phyloP scores from a whole-genome alignment of 352 stramenopile species.

The Phytophthora pseudosyringae region DNA sequence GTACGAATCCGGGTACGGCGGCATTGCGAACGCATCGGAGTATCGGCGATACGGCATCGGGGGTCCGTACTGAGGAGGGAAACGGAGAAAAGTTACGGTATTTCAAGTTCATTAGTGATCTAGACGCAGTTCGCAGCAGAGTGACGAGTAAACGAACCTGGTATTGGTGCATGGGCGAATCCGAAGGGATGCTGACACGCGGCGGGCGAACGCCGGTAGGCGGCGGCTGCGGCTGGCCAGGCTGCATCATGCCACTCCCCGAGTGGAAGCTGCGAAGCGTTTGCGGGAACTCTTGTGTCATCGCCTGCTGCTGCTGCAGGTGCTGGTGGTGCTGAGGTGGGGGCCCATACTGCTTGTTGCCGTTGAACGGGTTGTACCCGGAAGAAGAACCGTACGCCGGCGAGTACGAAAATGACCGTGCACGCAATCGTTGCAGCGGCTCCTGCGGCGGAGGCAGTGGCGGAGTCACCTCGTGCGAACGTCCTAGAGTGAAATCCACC shows the following conservation, averaged over 20 bases:
- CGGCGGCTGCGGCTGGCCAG: slow-evolving; percentile 40
- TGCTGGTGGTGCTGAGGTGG: slow-evolving; percentile 54
- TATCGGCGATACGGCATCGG: slow-evolving; percentile 74
- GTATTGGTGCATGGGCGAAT: slow-evolving; percentile 75
- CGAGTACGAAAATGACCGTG: slow-evolving; percentile 82
- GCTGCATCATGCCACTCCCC: slow-evolving; percentile 49
- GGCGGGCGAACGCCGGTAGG: slow-evolving; percentile 54
- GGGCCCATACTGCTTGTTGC: slow-evolving; percentile 56
- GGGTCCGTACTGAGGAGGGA: slow-evolving; percentile 43
- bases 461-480: slow-evolving; percentile 57
- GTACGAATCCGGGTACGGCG: slow-evolving; percentile 69
- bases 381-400: slow-evolving; percentile 54
- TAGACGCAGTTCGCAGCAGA: neutral
- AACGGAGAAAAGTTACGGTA: neutral
- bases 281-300: slow-evolving; percentile 60
- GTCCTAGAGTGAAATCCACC: slow-evolving; percentile 76
- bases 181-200: slow-evolving; percentile 70
- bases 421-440: slow-evolving; percentile 69
- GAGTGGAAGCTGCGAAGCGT: slow-evolving; percentile 66
- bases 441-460: slow-evolving; percentile 73
- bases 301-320: slow-evolving; percentile 33
- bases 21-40: slow-evolving; percentile 72
- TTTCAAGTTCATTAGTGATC: slow-evolving; percentile 9
- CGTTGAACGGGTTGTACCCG: slow-evolving; percentile 57
- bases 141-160: slow-evolving; percentile 45